Percentiles rank a stretch among this genome's conserved stretches.
Conservation (phyloP, 805 yeast species). For the Gaillardinia entomophila region DNA sequence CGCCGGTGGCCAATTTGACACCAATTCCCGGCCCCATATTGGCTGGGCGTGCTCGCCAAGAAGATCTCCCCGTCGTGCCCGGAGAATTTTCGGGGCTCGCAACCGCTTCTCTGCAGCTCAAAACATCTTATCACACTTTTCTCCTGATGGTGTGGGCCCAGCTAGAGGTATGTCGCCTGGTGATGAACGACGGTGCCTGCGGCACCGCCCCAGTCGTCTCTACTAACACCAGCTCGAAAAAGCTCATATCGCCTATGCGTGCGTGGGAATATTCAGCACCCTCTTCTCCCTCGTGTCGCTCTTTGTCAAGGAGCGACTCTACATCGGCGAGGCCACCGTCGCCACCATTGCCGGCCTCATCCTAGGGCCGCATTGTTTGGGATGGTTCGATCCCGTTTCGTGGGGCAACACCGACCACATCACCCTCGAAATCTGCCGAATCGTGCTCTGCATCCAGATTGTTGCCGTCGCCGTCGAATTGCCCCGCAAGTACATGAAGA, state of each 20-base stretch:
- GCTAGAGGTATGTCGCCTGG: slow-evolving; percentile 23
- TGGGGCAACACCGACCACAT: slow-evolving; percentile 86
- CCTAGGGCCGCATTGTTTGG: slow-evolving; percentile 79
- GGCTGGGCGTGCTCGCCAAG: no score
- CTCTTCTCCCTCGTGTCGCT: slow-evolving; percentile 76
- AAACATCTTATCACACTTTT: background rate
- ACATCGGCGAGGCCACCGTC: slow-evolving; percentile 87
- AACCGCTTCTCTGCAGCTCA: no score
- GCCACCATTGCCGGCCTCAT: slow-evolving; percentile 83
- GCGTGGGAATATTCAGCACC: slow-evolving; percentile 77
- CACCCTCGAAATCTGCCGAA: slow-evolving; percentile 77
- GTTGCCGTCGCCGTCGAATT: slow-evolving; percentile 93
- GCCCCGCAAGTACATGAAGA: slow-evolving; percentile 82
- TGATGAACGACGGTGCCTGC: background rate
- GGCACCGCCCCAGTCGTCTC: slow-evolving; percentile 1
- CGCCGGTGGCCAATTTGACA: no score
- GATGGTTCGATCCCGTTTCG: slow-evolving; percentile 74
- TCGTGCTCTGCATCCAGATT: slow-evolving; percentile 80
- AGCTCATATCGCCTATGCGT: slow-evolving; percentile 84
- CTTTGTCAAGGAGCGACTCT: slow-evolving; percentile 75
- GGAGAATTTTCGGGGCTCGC: background rate
- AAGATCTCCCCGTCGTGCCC: background rate
- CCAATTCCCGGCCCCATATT: no score
- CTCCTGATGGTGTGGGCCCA: slow-evolving; percentile 24
- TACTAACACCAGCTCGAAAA: slow-evolving; percentile 36